These are phyloP conservation scores for Dittrichia graveolens DNA, from an alignment of 129 eudicot genomes.

Conservation along the genomic window DNA sequence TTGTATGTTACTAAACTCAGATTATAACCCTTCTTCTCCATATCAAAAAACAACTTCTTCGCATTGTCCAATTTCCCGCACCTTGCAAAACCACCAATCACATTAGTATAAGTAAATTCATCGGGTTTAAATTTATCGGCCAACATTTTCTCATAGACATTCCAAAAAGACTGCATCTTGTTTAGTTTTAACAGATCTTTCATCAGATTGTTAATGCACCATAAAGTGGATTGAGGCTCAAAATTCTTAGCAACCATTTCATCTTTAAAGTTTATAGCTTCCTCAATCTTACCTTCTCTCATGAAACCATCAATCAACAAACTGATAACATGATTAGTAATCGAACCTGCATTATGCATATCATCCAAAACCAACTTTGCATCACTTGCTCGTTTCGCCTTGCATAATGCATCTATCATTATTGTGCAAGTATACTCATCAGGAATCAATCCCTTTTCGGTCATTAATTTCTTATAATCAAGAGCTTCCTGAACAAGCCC, in stretches of 20 bases:
- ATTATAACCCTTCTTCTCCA: conserved; percentile 56
- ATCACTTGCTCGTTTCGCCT: conserved; percentile 23
- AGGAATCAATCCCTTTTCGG: conserved; percentile 33
- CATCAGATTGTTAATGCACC: conserved; percentile 58
- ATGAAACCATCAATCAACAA: conserved; percentile 21
- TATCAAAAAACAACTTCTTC: conserved; percentile 48
- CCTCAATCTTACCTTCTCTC: conserved; percentile 33
- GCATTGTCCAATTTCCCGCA: conserved; percentile 54
- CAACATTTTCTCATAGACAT: conserved; percentile 53
- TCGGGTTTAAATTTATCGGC: conserved; percentile 39
- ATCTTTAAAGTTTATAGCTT: conserved; percentile 23
- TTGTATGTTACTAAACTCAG: conserved; percentile 64
- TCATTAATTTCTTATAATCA: conserved; percentile 31
- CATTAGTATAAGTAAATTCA: conserved; percentile 58
- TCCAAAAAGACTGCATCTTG: conserved; percentile 62
- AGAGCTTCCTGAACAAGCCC: conserved; percentile 44
- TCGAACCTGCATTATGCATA: conserved; percentile 34
- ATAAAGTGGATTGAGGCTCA: conserved; percentile 39
- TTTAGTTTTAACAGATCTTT: conserved; percentile 52
- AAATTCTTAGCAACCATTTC: conserved; percentile 37
- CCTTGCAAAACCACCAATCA: conserved; percentile 59
- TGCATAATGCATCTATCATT: conserved; percentile 39
- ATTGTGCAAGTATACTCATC: conserved; percentile 30
- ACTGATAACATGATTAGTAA: conserved; percentile 15
- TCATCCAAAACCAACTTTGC: conserved; percentile 38